phyloP scores from a whole-genome alignment of 1,139 yeast species.

The Geotrichum siamense region DNA sequence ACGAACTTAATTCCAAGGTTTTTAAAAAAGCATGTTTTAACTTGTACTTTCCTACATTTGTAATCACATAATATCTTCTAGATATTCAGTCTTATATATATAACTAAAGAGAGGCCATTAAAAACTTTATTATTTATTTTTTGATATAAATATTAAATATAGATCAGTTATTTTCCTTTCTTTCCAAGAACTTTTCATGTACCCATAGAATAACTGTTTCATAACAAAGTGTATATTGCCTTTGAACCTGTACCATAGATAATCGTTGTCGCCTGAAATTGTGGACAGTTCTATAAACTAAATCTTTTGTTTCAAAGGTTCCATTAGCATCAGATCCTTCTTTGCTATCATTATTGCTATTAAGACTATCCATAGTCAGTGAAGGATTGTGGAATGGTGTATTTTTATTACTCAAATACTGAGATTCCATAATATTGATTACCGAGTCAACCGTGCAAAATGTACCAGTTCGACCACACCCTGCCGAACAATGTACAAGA shows the following conservation, averaged over 20 bases:
- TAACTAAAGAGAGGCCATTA: too few species aligned
- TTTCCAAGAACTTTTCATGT: conserved; percentile 10
- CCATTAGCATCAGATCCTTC: too few species aligned
- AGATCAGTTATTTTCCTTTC: not conserved
- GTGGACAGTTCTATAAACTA: conserved; percentile 49
- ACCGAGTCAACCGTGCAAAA: conserved; percentile 69
- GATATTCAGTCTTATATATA: too few species aligned
- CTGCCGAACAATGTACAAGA: conserved; percentile 82
- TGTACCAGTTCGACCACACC: conserved; percentile 89
- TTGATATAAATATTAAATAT: too few species aligned
- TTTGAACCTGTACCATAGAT: conserved; percentile 75
- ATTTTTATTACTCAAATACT: conserved; percentile 4
- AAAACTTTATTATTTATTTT: too few species aligned
- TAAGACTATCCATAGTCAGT: not conserved
- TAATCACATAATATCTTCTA: too few species aligned
- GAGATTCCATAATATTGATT: conserved; percentile 39
- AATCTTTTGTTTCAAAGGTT: conserved; percentile 38
- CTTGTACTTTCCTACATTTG: too few species aligned
- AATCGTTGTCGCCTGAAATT: conserved; percentile 63
- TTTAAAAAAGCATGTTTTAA: too few species aligned
- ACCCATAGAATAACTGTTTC: conserved; percentile 41
- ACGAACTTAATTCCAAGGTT: too few species aligned
- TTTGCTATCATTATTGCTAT: not conserved
- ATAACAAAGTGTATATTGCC: conserved; percentile 69
- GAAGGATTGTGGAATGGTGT: conserved; percentile 18